Conservation (phyloP, 1,139 yeast species). For the Saccharomyces hybrid region DNA sequence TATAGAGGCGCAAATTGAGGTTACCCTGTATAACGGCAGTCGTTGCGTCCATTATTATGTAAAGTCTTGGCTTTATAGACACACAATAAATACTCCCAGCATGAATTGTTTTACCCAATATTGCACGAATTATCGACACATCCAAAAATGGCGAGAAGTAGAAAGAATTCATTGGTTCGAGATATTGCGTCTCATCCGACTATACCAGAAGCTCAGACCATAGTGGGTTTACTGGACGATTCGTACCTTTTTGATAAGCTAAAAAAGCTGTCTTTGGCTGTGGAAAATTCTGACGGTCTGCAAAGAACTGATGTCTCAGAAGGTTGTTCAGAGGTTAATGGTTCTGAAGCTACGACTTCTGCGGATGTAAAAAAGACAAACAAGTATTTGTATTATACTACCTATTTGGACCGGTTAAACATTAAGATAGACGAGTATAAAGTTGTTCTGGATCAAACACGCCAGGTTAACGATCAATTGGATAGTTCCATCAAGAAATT, state of each 20-base stretch:
- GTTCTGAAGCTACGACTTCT: neutral
- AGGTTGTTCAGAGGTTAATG: neutral
- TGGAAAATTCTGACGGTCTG: conserved; percentile 1
- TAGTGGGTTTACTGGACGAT: conserved; percentile 22
- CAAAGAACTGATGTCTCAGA: neutral
- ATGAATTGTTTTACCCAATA: neutral
- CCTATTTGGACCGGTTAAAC: conserved; percentile 18
- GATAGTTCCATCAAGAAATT: conserved; percentile 14
- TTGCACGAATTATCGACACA: neutral
- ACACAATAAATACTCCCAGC: neutral
- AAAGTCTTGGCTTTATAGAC: neutral
- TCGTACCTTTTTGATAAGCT: conserved; percentile 20
- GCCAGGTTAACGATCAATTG: conserved; percentile 15
- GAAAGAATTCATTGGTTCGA: conserved; percentile 26
- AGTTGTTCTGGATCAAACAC: conserved; percentile 16
- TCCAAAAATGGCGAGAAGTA: conserved; percentile 17
- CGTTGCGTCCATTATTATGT: neutral
- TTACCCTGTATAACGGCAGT: neutral
- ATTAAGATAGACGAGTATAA: conserved; percentile 17
- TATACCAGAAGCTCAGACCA: conserved; percentile 8
- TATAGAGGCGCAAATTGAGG: neutral
- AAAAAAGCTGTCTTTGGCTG: conserved; percentile 15
- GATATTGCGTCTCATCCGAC: conserved; percentile 21
- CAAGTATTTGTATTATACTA: conserved; percentile 12
- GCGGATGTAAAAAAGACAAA: conserved; percentile 3